Conservation (phyloP, 495 filamentous ascomycete genomes). For the Daldinia vernicosa region DNA sequence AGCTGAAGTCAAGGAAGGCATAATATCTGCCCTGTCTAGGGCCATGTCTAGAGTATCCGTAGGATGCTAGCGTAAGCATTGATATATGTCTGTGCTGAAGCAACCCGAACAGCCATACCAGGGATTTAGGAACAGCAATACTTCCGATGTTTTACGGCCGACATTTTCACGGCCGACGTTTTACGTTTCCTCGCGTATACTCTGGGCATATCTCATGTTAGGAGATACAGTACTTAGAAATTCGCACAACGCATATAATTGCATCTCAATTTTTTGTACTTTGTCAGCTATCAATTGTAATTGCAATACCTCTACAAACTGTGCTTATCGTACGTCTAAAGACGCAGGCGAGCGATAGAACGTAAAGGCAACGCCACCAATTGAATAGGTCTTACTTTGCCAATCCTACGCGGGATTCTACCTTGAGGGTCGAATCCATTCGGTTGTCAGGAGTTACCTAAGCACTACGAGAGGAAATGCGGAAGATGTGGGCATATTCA, state of each 20-base stretch:
- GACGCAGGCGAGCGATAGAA: neutral
- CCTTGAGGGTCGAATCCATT: conserved; percentile 18
- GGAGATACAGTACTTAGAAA: neutral
- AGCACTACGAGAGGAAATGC: conserved; percentile 11
- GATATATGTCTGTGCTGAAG: neutral
- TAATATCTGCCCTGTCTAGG: neutral
- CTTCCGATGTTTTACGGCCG: conserved; percentile 1
- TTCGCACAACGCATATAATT: neutral
- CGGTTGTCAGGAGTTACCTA: conserved; percentile 32
- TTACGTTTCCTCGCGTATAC: neutral
- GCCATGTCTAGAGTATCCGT: neutral
- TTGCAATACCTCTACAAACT: neutral
- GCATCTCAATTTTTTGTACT: neutral
- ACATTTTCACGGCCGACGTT: neutral
- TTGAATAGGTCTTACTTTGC: neutral
- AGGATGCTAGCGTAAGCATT: conserved; percentile 9
- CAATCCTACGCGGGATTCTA: conserved; percentile 1
- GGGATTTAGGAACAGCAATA: neutral
- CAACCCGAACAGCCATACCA: neutral
- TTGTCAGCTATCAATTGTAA: neutral
- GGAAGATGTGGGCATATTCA: conserved; percentile 8
- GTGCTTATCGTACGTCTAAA: neutral
- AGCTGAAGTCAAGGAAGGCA: neutral
- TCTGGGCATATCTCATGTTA: neutral
- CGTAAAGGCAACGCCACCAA: conserved; percentile 1